These are phyloP conservation scores for Zoysia japonica DNA, from an alignment of 176 grass and related monocot species.

Conservation along the genomic window DNA sequence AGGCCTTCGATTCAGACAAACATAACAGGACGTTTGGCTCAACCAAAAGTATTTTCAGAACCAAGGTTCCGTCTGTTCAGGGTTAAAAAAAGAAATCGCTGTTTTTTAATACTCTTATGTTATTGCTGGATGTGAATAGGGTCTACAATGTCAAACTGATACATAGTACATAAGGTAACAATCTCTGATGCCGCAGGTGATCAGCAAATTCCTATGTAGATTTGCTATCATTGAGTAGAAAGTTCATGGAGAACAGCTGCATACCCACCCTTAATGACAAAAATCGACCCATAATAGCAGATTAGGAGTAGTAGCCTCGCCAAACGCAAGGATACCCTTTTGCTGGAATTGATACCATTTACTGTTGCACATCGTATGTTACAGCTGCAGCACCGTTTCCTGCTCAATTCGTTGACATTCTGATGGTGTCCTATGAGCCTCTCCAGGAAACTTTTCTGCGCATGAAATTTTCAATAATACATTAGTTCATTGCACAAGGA, in stretches of 20 bases:
- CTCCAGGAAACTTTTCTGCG: constrained; percentile 26
- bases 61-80: not conserved
- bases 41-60: constrained; percentile 2
- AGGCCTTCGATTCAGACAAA: not conserved
- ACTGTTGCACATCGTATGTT: constrained; percentile 44
- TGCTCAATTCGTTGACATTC: constrained; percentile 31
- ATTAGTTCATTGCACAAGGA: constrained; percentile 15
- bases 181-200: not conserved
- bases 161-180: constrained; percentile 6
- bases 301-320: constrained; percentile 20
- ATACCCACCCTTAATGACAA: constrained; percentile 23
- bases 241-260: constrained; percentile 10
- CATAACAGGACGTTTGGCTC: too few species aligned
- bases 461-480: not conserved
- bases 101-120: not conserved
- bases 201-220: not conserved
- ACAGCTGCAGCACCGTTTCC: constrained; percentile 38
- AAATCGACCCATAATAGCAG: not conserved
- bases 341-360: constrained; percentile 11
- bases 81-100: not conserved
- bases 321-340: constrained; percentile 8
- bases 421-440: constrained; percentile 6
- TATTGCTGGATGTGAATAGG: constrained; percentile 22
- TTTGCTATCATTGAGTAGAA: constrained; percentile 8
- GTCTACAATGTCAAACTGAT: constrained; percentile 18